phyloP scores from a whole-genome alignment of 2,329 filamentous ascomycete species.

The Botrytis pseudocinerea region DNA sequence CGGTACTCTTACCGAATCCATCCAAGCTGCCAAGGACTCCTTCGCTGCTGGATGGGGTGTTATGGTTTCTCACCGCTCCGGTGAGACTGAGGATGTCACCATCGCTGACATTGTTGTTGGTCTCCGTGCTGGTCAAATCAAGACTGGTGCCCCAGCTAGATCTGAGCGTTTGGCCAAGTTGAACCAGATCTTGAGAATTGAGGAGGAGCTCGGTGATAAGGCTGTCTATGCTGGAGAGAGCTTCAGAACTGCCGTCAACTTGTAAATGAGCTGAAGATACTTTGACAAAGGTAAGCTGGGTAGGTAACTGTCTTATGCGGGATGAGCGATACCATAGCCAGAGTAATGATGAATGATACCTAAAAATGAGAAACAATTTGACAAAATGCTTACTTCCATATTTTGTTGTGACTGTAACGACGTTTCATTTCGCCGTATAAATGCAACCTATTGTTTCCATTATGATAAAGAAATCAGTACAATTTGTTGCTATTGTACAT shows the following conservation, averaged over 20 bases:
- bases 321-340: slow-evolving; percentile 16
- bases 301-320: slow-evolving; percentile 9
- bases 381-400: background rate
- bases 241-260: slow-evolving; percentile 87
- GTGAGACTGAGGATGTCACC: slow-evolving; percentile 99
- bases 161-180: slow-evolving; percentile 99
- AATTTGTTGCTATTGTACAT: background rate
- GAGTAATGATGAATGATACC: slow-evolving; percentile 21
- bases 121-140: slow-evolving; percentile 96
- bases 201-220: slow-evolving; percentile 94
- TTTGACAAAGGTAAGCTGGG: slow-evolving; percentile 10
- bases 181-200: slow-evolving; percentile 99
- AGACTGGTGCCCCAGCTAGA: slow-evolving; percentile 93
- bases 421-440: background rate
- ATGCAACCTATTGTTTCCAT: background rate
- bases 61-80: slow-evolving; percentile 99
- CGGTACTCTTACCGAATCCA: slow-evolving; percentile 96
- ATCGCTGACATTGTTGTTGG: slow-evolving; percentile 98
- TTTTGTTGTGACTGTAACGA: background rate
- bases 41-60: slow-evolving; percentile 96
- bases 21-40: slow-evolving; percentile 98
- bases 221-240: slow-evolving; percentile 89
- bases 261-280: slow-evolving; percentile 59
- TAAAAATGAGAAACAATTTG: slow-evolving; percentile 17
- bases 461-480: background rate